Evolutionary conservation across 495 filamentous ascomycete genomes (phyloP), one percentile per base, ranked within the genome.

Genomic region (Annulohypoxylon bovei): DNA sequence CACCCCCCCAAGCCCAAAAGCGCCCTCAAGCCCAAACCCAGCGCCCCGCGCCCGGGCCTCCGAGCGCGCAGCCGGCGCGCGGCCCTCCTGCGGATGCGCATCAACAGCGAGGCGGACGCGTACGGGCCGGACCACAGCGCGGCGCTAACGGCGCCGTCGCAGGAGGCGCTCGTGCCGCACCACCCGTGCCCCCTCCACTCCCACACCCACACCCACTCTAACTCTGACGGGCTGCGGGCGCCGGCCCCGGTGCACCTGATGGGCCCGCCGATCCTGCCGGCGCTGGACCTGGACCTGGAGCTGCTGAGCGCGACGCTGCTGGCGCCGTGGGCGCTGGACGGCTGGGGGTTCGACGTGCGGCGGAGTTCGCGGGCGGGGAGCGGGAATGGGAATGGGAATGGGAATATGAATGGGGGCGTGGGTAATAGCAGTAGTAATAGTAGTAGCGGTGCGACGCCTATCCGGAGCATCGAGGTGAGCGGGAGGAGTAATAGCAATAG

Each of bases 81-180:
- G 35, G 46, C 46, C 33, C 39, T 61, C 54, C 25, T 65, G 46
- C 67, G 62, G 12, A 62, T 67, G 62, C 67, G 67, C 62, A 65
- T 74, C 61, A 69, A 70, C 66, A 65, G 60, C 71, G 71, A 73
- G 33, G 66, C 56, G 0, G 67, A 74, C 62, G 67, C 47, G 11
- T 71, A 67, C 67, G 67, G 50, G 25, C 61, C 55, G 11, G 44
- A 61, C 65, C n/a, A 25, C 58, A 40, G 52, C 27, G 14, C 22
- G 20, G 47, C 30, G 25, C 11, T 9, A 0, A 44, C n/a, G n/a
- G n/a, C n/a, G n/a, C n/a, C n/a, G 22, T 47, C 44, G 22, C 6
- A 6, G 3, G 44, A 47, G 8, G 9, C 20, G 3, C 20, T 47
- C 7, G 44, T 47, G 8, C 32, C 32, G 1, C 11, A 1, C 32